A percentile compares a stretch with the other conserved stretches of the same genome.
Conservation (phyloP, 2,329 filamentous ascomycete genomes). For the Venturiaceae sp. region DNA sequence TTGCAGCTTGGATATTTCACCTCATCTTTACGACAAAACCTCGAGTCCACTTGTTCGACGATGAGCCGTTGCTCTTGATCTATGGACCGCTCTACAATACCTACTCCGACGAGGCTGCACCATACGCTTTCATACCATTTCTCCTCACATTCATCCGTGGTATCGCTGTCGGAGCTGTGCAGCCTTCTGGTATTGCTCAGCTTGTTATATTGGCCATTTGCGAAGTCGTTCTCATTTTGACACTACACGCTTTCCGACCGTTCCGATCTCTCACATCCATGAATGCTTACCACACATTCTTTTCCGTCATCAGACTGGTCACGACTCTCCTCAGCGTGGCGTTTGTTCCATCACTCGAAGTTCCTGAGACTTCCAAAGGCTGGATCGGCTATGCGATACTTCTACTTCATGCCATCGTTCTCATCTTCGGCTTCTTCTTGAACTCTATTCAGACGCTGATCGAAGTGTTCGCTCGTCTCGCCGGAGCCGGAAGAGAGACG, state of each 20-base stretch:
- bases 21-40: conserved; percentile 74
- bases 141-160: conserved; percentile 77
- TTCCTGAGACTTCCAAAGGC: conserved; percentile 70
- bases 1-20: conserved; percentile 69
- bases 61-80: conserved; percentile 76
- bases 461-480: conserved; percentile 74
- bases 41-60: conserved; percentile 82
- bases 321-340: conserved; percentile 50
- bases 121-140: conserved; percentile 81
- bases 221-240: conserved; percentile 82
- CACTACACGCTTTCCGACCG: conserved; percentile 79
- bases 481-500: conserved; percentile 69
- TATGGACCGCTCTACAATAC: conserved; percentile 97
- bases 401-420: conserved; percentile 70
- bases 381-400: conserved; percentile 95
- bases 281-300: conserved; percentile 90
- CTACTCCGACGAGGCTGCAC: conserved; percentile 84
- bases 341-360: conserved; percentile 74
- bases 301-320: conserved; percentile 66
- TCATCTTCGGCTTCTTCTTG: conserved; percentile 87
- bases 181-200: conserved; percentile 87
- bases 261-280: conserved; percentile 90
- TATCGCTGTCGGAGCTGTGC: conserved; percentile 84
- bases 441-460: conserved; percentile 85
- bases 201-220: conserved; percentile 87